These are phyloP conservation scores for Cydonia oblonga DNA, from an alignment of 331 rosid genomes.

Conservation along the genomic window DNA sequence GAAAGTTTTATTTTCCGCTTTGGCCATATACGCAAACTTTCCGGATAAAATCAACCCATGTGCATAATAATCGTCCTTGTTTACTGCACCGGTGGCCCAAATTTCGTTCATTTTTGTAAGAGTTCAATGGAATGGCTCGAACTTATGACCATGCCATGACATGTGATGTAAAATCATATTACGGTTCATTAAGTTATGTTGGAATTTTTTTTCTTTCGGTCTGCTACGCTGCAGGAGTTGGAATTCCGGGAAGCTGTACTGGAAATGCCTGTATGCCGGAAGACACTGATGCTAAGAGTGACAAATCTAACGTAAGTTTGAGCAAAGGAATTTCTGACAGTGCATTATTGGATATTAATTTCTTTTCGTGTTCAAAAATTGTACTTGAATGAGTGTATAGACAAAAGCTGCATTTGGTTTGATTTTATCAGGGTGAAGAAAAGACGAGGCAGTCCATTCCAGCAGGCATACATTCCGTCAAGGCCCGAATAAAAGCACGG, in stretches of 20 bases:
- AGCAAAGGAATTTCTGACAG: neutral
- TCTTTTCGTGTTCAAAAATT: neutral
- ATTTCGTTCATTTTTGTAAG: too few relatives aligned
- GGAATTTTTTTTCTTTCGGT: neutral
- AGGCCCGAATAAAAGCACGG: constrained; percentile 38
- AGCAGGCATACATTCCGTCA: constrained; percentile 24
- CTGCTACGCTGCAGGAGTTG: constrained; percentile 19
- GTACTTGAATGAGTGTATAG: neutral
- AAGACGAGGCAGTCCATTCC: constrained; percentile 10
- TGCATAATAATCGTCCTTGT: neutral
- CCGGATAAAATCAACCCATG: neutral
- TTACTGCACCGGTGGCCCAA: neutral
- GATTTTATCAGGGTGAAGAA: constrained; percentile 33
- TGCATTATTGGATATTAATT: neutral
- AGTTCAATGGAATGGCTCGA: neutral
- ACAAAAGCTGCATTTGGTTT: constrained; percentile 10
- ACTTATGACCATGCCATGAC: neutral
- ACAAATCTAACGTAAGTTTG: constrained; percentile 30
- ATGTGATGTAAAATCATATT: neutral
- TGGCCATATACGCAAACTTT: neutral
- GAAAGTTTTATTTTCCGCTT: neutral
- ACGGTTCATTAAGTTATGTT: neutral
- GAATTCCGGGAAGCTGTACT: constrained; percentile 7
- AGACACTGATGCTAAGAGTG: constrained; percentile 7
- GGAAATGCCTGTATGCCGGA: constrained; percentile 6